These are phyloP conservation scores for Saxophila tyrrhenica DNA, from an alignment of 495 filamentous ascomycete genomes.

Conservation along the genomic window DNA sequence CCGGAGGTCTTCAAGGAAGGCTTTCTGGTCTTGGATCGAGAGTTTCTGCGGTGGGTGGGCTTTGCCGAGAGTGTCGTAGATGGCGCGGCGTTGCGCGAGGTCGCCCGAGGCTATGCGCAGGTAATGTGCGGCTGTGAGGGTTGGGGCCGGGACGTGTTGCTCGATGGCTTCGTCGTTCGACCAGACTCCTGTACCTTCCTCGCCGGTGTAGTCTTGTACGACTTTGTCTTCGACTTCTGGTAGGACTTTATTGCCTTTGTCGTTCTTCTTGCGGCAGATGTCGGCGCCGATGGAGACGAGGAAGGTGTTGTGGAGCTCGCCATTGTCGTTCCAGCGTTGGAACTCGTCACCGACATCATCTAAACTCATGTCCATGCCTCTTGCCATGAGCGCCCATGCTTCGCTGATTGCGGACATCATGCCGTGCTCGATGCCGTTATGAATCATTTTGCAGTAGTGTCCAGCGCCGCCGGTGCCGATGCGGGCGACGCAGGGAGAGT, in stretches of 20 bases:
- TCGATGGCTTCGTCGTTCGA: slow-evolving; percentile 48
- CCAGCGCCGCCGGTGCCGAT: slow-evolving; percentile 54
- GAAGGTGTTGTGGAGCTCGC: slow-evolving; percentile 47
- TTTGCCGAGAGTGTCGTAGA: slow-evolving; percentile 23
- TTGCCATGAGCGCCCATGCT: slow-evolving; percentile 53
- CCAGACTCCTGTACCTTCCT: slow-evolving; percentile 62
- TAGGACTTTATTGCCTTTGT: slow-evolving; percentile 41
- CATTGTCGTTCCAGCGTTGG: slow-evolving; percentile 46
- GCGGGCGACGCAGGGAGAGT: slow-evolving; percentile 49
- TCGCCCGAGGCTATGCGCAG: slow-evolving; percentile 56
- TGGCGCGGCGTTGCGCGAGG: slow-evolving; percentile 39
- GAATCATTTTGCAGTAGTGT: slow-evolving; percentile 69
- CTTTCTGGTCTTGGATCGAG: slow-evolving; percentile 35
- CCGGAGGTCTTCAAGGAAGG: slow-evolving; percentile 49
- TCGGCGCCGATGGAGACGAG: slow-evolving; percentile 53
- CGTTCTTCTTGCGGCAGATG: slow-evolving; percentile 42
- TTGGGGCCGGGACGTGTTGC: slow-evolving; percentile 54
- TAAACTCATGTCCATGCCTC: slow-evolving; percentile 47
- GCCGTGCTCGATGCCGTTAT: slow-evolving; percentile 67
- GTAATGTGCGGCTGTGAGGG: slow-evolving; percentile 52
- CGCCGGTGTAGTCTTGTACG: slow-evolving; percentile 56
- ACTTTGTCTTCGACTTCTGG: slow-evolving; percentile 63
- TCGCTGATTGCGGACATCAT: slow-evolving; percentile 51
- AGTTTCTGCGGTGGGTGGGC: no score
- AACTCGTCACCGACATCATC: slow-evolving; percentile 54